Base-by-base conservation (phyloP, 1,284 basidiomycete genomes). In the Baeospora myosura region DNA sequence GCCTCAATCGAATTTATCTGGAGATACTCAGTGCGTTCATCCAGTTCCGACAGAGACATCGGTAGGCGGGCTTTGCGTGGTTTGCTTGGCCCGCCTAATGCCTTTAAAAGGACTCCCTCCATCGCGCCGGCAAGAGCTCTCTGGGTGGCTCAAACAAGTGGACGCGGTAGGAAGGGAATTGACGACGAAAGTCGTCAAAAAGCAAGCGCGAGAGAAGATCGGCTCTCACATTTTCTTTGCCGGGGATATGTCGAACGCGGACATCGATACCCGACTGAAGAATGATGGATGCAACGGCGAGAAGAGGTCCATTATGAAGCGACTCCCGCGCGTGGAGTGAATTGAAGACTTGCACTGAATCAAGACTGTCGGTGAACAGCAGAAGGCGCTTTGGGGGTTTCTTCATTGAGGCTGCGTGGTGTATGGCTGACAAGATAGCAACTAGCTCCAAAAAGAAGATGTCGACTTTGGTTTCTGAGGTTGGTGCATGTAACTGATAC, bases 371-470 rank as follows among this genome's bases (percentile, higher is more conserved):
- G 22, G 35, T 35, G 4, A 2, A 21, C 40, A 41, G 2, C 25
- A 47, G 24, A 8, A 47, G 24, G 31, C 31, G 38, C 3, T 20
- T 21, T 8, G 38, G 42, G 12, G 42, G 45, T 8, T 14, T 7
- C 4, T 30, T 20, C n/a, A 41, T 28, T 8, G 38, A 22, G 18
- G 36, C 34, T 21, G 47, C 46, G n/a, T 51, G 47, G 5, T 44
- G 23, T 0, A 36, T n/a, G 11, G 46, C 45, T 6, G 43, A 49
- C 11, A 51, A 32, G 35, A 53, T 53, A 7, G 50, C 50, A 12
- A 52, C 28, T 4, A 53, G 20, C 30, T 54, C 48, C 1, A 48
- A 39, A 41, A 50, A 52, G 36, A 52, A 52, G 29, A 52, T 52
- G 40, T 55, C 46, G n/a, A 49, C 36, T 34, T 32, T 42, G 3